Evolutionary conservation across 2,329 filamentous ascomycete species (phyloP), one percentile per base, ranked within the genome.

Genomic region (Penicillium vulpinum): DNA sequence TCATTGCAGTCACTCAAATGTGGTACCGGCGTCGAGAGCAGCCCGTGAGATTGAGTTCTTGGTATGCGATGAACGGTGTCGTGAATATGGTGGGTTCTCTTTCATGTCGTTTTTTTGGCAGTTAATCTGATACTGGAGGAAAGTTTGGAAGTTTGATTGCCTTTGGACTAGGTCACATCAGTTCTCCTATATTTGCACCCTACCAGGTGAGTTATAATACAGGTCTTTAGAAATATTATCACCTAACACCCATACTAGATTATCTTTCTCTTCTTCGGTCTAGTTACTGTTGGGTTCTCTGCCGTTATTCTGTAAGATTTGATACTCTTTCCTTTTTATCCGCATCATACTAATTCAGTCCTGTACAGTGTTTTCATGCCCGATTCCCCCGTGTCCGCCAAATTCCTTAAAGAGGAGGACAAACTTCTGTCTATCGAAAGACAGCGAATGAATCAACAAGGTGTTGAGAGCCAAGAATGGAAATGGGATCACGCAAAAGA

Each of bases 351-450:
- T 56, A 31, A 56, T 3, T 2, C 8, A 4, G 15, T 22, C 4
- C 5, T 13, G 5, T 21, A 16, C n/a, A 66, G 63, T 5, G 1
- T 81, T 18, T 80, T 82, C 50, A 85, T 89, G 78, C 87, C 87
- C 0, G 86, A 89, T 62, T 86, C 84, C 0, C 86, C 86, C 0
- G 80, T 86, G 65, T 78, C 83, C 22, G 80, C 84, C 1, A 83
- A 80, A 21, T 87, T 86, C 47, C 75, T 88, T 2, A 77, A 73
- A 0, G 77, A 81, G 4, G 75, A 82, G 15, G 85, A 88, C 44
- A 85, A 83, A 54, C 64, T 85, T 0, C 72, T 86, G 10, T 84
- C 85, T 0, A 78, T 87, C 11, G 84, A 87, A 64, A 76, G 73
- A 63, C 66, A 84, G 13, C 72, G 81, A 1, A 78, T 78, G 62